These are phyloP conservation scores for Aspergillus campestris DNA, from an alignment of 495 filamentous ascomycete genomes.

Conservation along the genomic window DNA sequence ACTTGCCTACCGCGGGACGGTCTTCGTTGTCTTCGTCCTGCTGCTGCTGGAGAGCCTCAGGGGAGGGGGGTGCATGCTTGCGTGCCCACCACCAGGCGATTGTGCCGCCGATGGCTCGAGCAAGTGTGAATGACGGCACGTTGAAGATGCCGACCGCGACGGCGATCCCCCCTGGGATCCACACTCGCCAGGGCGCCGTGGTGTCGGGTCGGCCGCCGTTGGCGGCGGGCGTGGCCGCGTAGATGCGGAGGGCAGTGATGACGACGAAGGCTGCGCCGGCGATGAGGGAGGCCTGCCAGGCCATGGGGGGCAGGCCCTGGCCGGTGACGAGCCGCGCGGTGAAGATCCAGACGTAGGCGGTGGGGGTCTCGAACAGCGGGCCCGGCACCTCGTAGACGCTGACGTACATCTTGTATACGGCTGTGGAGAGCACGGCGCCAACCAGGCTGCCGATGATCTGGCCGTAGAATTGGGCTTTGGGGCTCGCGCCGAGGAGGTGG, in stretches of 20 bases:
- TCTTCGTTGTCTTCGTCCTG: constrained; percentile 1
- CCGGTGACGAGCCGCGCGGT: constrained; percentile 93
- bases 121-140: constrained; percentile 88
- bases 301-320: constrained; percentile 76
- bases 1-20: background rate
- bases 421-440: constrained; percentile 80
- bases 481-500: constrained; percentile 82
- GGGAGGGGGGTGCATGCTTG: constrained; percentile 8
- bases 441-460: constrained; percentile 85
- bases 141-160: constrained; percentile 98
- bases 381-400: constrained; percentile 82
- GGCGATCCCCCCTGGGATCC: constrained; percentile 86
- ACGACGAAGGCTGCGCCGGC: constrained; percentile 61
- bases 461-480: constrained; percentile 92
- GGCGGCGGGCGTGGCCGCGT: constrained; percentile 32
- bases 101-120: constrained; percentile 76
- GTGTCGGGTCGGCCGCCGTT: constrained; percentile 16
- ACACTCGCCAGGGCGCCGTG: constrained; percentile 32
- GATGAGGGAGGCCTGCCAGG: constrained; percentile 64
- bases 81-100: constrained; percentile 65
- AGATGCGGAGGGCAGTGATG: constrained; percentile 60
- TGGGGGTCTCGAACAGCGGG: constrained; percentile 85
- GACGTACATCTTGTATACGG: constrained; percentile 88
- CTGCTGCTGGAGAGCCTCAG: background rate
- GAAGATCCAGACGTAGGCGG: constrained; percentile 93